Evolutionary conservation across 2,329 filamentous ascomycete species (phyloP), one percentile per base, ranked within the genome.

Genomic region (Penicillium olsonii): DNA sequence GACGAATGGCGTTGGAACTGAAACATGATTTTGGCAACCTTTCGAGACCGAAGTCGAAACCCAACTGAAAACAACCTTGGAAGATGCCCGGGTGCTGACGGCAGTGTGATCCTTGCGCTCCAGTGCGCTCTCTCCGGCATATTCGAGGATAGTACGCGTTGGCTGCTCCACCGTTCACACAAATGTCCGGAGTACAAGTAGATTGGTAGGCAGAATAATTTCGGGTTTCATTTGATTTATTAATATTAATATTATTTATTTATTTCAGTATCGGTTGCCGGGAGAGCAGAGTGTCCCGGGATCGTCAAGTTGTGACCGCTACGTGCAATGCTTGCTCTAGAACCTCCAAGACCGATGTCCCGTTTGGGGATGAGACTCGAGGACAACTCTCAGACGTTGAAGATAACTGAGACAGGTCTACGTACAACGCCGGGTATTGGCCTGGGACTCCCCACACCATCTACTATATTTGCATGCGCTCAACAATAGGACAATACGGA

Each of bases 21-120:
- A 48, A 48, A 45, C 34, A 49, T 19, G n/a, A 9, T 24, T 15
- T 39, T 10, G 3, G 22, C 26, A 29, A 11, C 26, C 11, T 29
- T 29, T 29, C 26, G 20, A 27, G 3, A 39, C 37, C n/a, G 6
- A 18, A 22, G 12, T 17, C 20, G 24, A 50, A 45, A 34, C 15
- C 31, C 31, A 34, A 34, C 20, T 20, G 31, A 50, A 45, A 29
- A 45, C 24, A 17, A 20, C n/a, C n/a, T n/a, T n/a, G n/a, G 14
- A 40, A 52, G 27, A 42, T 48, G 45, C 42, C 37, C 52, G 49
- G 52, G 46, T 45, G 33, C 18, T 34, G 42, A 52, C 52, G 52
- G 52, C 19, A 52, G 48, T 52, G 45, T 52, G 37, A 52, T 45
- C 37, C 44, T 42, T 38, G 31, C 31, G 31, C 31, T 34, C 12